phyloP scores from a whole-genome alignment of 2,329 filamentous ascomycete genomes.

The Leptoxyphium fumago region DNA sequence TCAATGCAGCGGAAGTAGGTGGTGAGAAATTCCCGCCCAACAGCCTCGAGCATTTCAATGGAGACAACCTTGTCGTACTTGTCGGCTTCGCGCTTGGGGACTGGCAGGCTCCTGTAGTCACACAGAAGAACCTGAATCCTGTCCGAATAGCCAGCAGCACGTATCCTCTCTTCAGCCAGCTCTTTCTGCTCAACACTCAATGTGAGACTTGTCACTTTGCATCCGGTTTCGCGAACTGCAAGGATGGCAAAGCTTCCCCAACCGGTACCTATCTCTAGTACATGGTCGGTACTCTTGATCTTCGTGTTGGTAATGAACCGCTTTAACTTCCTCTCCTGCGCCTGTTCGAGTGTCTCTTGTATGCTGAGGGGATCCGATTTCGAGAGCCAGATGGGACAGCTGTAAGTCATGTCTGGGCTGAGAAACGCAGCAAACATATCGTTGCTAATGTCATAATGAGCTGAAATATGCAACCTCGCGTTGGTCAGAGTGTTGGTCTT shows the following conservation, averaged over 20 bases:
- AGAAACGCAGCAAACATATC: conserved; percentile 62
- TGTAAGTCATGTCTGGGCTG: conserved; percentile 64
- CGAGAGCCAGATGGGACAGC: conserved; percentile 51
- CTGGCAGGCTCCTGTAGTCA: conserved; percentile 51
- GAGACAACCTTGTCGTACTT: conserved; percentile 57
- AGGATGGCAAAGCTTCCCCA: conserved; percentile 64
- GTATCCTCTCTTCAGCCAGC: conserved; percentile 51
- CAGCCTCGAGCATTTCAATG: conserved; percentile 66
- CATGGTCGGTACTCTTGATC: conserved; percentile 50
- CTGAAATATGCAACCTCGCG: conserved; percentile 51
- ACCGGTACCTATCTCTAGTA: conserved; percentile 61
- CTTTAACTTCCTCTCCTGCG: conserved; percentile 52
- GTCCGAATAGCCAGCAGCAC: conserved; percentile 42
- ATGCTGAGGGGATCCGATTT: conserved; percentile 25
- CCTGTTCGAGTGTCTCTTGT: conserved; percentile 46
- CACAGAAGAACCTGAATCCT: conserved; percentile 50
- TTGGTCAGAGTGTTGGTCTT: conserved; percentile 34
- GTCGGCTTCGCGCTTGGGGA: conserved; percentile 23
- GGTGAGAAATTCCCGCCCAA: conserved; percentile 50
- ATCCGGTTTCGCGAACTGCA: conserved; percentile 50
- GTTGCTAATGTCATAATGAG: conserved; percentile 64
- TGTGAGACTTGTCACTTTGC: conserved; percentile 53
- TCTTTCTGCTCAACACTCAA: conserved; percentile 48
- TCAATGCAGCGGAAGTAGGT: conserved; percentile 55
- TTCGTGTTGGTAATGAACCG: conserved; percentile 51